Evolutionary conservation across 2,329 filamentous ascomycete genomes (phyloP).

Genomic region (Talaromyces sp.): DNA sequence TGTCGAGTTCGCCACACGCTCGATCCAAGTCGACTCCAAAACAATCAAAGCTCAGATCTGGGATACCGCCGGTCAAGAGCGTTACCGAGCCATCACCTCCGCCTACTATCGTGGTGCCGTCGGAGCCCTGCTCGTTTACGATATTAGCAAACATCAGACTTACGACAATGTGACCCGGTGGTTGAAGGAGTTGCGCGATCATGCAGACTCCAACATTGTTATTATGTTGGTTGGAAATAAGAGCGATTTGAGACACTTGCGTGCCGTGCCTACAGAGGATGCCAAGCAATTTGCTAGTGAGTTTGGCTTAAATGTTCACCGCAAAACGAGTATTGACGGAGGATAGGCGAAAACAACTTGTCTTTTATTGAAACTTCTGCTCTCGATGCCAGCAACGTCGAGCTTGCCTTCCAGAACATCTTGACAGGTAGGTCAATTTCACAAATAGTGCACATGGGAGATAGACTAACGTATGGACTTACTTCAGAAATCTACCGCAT

Average conservation of each 20-base stretch:
- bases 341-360: constrained; percentile 86
- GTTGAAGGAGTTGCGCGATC: constrained; percentile 97
- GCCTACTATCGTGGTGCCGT: constrained; percentile 98
- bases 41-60: constrained; percentile 99
- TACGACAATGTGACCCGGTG: constrained; percentile 99
- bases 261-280: constrained; percentile 95
- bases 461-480: constrained; percentile 11
- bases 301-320: constrained; percentile 27
- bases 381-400: constrained; percentile 97
- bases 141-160: constrained; percentile 99
- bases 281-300: constrained; percentile 95
- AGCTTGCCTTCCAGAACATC: constrained; percentile 99
- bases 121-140: constrained; percentile 94
- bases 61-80: constrained; percentile 98
- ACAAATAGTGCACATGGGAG: constrained; percentile 8
- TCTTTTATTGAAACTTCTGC: constrained; percentile 99
- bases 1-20: constrained; percentile 97
- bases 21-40: constrained; percentile 98
- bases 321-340: constrained; percentile 9
- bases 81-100: constrained; percentile 97
- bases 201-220: constrained; percentile 97
- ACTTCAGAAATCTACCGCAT: constrained; percentile 93
- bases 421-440: constrained; percentile 73
- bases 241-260: constrained; percentile 98
- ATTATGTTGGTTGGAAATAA: constrained; percentile 99